Percentiles rank a stretch among this genome's conserved stretches.
phyloP scores from a whole-genome alignment of 2,329 filamentous ascomycete genomes.

The Verticillium klebahnii region DNA sequence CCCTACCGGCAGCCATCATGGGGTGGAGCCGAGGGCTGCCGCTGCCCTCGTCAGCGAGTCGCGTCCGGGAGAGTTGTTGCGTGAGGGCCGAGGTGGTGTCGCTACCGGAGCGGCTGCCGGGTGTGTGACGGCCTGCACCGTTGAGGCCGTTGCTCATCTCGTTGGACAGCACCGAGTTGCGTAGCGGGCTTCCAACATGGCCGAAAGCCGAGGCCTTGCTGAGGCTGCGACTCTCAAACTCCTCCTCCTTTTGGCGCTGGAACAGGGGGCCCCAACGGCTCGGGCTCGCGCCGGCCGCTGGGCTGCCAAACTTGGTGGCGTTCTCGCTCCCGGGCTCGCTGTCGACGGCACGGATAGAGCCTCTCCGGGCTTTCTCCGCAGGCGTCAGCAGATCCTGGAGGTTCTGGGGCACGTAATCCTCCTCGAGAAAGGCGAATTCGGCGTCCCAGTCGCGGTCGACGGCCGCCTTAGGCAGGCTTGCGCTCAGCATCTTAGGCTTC shows the following conservation, averaged over 20 bases:
- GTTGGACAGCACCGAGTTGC: conserved; percentile 57
- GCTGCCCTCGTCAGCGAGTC: conserved; percentile 42
- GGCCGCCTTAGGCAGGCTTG: conserved; percentile 62
- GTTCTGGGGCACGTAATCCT: conserved; percentile 78
- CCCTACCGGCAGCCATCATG: conserved; percentile 34
- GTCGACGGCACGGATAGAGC: conserved; percentile 53
- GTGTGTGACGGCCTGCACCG: conserved; percentile 30
- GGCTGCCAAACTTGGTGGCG: conserved; percentile 57
- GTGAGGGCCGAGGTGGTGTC: conserved; percentile 55
- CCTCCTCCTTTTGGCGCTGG: conserved; percentile 56
- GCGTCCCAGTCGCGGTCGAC: conserved; percentile 62
- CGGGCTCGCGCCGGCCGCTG: conserved; percentile 50
- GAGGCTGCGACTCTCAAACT: conserved; percentile 26
- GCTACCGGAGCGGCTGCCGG: conserved; percentile 38
- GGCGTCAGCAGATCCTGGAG: conserved; percentile 63
- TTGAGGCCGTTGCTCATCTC: conserved; percentile 37
- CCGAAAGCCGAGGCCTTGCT: conserved; percentile 53
- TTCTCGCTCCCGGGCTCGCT: conserved; percentile 43
- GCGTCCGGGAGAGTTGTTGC: conserved; percentile 58
- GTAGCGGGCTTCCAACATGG: conserved; percentile 61
- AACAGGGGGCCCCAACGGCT: conserved; percentile 59
- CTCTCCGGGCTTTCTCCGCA: conserved; percentile 61
- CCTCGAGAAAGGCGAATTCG: conserved; percentile 72
- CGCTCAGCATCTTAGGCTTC: conserved; percentile 63
- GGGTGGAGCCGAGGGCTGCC: conserved; percentile 49